Evolutionary conservation across 1,284 basidiomycete species (phyloP), one percentile per base, ranked within the genome.

Genomic region (Austroboletus niveus): DNA sequence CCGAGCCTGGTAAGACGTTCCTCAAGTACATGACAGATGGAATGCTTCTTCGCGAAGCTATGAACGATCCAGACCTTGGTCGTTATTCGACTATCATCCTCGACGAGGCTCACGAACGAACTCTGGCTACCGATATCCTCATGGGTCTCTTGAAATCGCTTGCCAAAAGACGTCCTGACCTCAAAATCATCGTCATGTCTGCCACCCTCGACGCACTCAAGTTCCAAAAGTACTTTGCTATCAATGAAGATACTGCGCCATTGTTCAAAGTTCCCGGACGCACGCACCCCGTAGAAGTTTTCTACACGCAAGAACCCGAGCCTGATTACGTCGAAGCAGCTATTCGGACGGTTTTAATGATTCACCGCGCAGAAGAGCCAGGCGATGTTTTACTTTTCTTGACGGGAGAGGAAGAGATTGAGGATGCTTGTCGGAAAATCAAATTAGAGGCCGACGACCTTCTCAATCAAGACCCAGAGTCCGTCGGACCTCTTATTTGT

Each of bases 11-110:
- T 0, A 91, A 85, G 8, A 98, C 94, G 0, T 95, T 97, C 71
- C 77, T 98, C 60, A 95, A 96, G 70, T 98, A 99, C 76, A 98
- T 99, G 95, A 99, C 96, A 11, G 96, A 99, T 62, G 96, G 96
- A 82, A 97, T 98, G 94, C 81, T 94, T 53, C 80, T 97, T 29
- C 87, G 95, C 38, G 95, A 98, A 75, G 95, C 94, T 8, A 98
- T 98, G 92, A 92, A 96, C 71, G 97, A 99, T 70, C 89, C 92
- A 31, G 81, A 85, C 45, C 82, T 98, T 29, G 78, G 82, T 45
- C 84, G 93, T 11, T 99, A 99, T 73, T 95, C 92, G 32, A 97
- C 94, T 15, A 93, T 99, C 71, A 98, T 99, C 61, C 85, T 99
- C 53, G 97, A 99, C 70, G 97, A 99, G 76, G 97, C 94, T 7